Percentiles rank a stretch among this genome's conserved stretches.
These are phyloP conservation scores for Podaxis mareebaensis DNA, from an alignment of 768 basidiomycete species.

Conservation along the genomic window DNA sequence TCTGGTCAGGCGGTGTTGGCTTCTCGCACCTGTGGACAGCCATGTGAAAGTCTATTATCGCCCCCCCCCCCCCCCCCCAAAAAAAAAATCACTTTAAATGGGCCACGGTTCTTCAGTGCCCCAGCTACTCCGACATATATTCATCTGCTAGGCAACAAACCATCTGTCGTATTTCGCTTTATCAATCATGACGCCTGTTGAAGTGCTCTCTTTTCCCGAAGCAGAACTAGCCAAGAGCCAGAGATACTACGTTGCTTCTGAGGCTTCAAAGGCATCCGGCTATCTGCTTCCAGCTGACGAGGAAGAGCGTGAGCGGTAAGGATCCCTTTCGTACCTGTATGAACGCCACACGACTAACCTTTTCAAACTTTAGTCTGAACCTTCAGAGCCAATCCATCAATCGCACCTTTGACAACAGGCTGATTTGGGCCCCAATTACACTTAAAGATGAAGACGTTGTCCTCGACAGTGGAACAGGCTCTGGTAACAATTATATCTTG, in stretches of 20 bases:
- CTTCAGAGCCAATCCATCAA: constrained; percentile 3
- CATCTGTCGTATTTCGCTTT: too few relatives aligned
- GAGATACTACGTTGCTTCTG: constrained; percentile 10
- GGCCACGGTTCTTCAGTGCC: too few relatives aligned
- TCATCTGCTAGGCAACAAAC: too few relatives aligned
- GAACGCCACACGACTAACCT: too few relatives aligned
- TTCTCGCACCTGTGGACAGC: too few relatives aligned
- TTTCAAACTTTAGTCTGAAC: background rate
- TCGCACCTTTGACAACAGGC: constrained; percentile 6
- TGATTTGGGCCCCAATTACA: constrained; percentile 14
- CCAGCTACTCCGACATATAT: too few relatives aligned
- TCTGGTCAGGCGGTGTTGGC: too few relatives aligned
- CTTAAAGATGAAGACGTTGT: constrained; percentile 11
- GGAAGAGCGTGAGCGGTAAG: constrained; percentile 9
- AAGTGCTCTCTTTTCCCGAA: background rate
- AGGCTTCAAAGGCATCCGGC: background rate
- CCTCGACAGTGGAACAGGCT: constrained; percentile 18
- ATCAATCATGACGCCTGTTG: background rate
- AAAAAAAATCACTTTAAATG: too few relatives aligned
- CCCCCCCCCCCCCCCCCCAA: too few relatives aligned
- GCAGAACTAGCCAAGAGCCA: background rate
- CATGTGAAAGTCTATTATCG: too few relatives aligned
- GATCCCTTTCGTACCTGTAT: background rate
- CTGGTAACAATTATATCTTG: background rate
- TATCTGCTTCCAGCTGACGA: constrained; percentile 10